Evolutionary conservation across 2,329 filamentous ascomycete species (phyloP).

Genomic region (Aspergillus jensenii): DNA sequence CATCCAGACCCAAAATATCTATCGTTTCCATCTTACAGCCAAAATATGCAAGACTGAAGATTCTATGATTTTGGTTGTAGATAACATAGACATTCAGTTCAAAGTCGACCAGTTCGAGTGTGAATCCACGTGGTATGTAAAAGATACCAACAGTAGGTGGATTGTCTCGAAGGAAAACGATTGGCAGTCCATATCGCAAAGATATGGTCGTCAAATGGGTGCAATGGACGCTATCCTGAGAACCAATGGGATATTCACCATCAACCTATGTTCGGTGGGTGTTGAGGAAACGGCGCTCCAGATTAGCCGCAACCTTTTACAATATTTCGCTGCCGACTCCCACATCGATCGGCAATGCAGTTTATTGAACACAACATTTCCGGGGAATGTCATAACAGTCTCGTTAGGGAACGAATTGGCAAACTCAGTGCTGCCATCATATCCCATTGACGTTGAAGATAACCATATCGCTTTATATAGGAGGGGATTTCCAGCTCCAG

Average conservation of each 20-base stretch:
- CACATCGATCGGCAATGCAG: conserved; percentile 34
- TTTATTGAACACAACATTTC: background rate
- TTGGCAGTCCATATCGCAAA: conserved; percentile 32
- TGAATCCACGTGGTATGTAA: conserved; percentile 26
- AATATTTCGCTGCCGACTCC: conserved; percentile 58
- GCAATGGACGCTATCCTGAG: conserved; percentile 55
- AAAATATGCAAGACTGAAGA: conserved; percentile 1
- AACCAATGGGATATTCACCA: conserved; percentile 46
- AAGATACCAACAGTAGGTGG: conserved; percentile 21
- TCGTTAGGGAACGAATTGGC: conserved; percentile 23
- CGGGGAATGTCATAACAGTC: conserved; percentile 49
- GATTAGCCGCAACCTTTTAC: conserved; percentile 57
- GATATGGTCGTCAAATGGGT: conserved; percentile 52
- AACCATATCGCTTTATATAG: conserved; percentile 14
- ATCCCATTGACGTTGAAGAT: conserved; percentile 28
- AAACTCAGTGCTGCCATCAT: conserved; percentile 14
- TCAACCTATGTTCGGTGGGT: conserved; percentile 31
- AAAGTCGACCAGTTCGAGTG: conserved; percentile 8
- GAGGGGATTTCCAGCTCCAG: background rate
- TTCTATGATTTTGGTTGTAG: conserved; percentile 20
- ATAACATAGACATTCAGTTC: conserved; percentile 18
- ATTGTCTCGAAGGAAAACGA: conserved; percentile 14
- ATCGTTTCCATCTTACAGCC: conserved; percentile 36
- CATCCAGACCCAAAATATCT: conserved; percentile 46
- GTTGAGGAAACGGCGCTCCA: conserved; percentile 48